Evolutionary conservation across 1,139 yeast genomes (phyloP).

Genomic region (Sugiyamaella novakii): DNA sequence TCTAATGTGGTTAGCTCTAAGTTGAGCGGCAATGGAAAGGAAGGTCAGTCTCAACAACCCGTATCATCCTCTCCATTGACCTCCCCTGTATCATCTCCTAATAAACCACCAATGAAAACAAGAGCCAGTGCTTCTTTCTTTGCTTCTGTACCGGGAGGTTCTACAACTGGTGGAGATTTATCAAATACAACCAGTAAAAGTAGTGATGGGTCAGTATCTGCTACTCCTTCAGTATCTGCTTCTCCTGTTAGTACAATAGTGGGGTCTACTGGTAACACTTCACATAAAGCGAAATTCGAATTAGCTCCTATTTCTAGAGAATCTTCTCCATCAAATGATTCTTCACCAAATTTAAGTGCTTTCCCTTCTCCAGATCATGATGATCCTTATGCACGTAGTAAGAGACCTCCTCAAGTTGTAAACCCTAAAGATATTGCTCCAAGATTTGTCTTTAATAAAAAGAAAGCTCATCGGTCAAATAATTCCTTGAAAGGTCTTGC

Average conservation of each 20-base stretch:
- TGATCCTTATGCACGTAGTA: constrained; percentile 42
- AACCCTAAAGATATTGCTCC: constrained; percentile 41
- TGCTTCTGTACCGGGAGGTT: constrained; percentile 1
- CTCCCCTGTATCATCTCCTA: constrained; percentile 1
- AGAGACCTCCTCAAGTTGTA: constrained; percentile 37
- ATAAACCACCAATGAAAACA: constrained; percentile 1
- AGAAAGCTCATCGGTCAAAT: constrained; percentile 19
- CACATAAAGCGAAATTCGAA: constrained; percentile 16
- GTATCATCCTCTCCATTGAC: background rate
- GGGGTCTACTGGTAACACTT: background rate
- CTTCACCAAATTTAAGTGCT: constrained; percentile 23
- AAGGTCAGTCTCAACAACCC: background rate
- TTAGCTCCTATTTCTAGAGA: constrained; percentile 27
- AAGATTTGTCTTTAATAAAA: constrained; percentile 41
- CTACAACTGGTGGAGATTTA: constrained; percentile 8
- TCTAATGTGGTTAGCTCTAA: background rate
- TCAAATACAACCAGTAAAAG: constrained; percentile 15
- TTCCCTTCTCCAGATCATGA: constrained; percentile 37
- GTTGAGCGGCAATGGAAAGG: background rate
- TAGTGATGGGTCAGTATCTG: constrained; percentile 7
- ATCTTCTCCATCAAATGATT: constrained; percentile 28
- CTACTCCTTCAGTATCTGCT: constrained; percentile 10
- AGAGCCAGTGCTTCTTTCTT: constrained; percentile 15
- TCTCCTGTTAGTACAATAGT: constrained; percentile 10
- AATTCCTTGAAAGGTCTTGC: constrained; percentile 16